Evolutionary conservation across 805 yeast genomes (phyloP), one percentile per base, ranked within the genome.

Genomic region (Pichia manshurica): DNA sequence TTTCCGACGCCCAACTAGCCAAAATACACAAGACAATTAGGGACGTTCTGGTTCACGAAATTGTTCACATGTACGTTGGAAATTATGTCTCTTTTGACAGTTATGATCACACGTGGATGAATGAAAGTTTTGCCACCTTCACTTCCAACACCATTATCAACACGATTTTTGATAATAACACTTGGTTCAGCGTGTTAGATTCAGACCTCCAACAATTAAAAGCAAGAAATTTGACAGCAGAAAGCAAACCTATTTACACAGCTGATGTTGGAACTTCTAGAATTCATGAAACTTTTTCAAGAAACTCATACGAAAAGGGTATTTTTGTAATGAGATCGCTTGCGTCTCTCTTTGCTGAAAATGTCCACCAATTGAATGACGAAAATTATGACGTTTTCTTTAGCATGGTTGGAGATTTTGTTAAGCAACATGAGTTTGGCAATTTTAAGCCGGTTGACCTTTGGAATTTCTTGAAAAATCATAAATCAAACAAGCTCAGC

Each of bases 41-140:
- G 51, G 84, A 81, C 56, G 70, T 85, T 39, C 58, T 86, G 8
- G 79, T 78, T 1, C 95, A 86, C 61, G 90, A 85, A 58, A 57
- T 85, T 52, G 80, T 84, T 25, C 95, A 86, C 60, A 91, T 85
- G 65, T 86, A 88, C 87, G 63, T 86, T 48, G 95, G 93, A 8
- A 79, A 86, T 54, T 68, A 71, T 54, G 73, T 84, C 2, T 70
- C 86, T 1, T 82, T 84, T 56, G 84, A 81, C 44, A 75, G 78
- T 17, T 85, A 87, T 83, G 75, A 73, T 44, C 71, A 75, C 56
- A 65, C 85, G 34, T 84, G 93, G 90, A 66, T 86, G 47, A 83
- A 84, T 56, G 95, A 86, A 65, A 68, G 86, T 2, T 82, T 85
- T 65, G 93, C 95, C 0, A 84, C 93, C 0, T 82, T 81, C 72